Conservation (phyloP, 1,139 yeast species). For the Saccharomyces hybrid region DNA sequence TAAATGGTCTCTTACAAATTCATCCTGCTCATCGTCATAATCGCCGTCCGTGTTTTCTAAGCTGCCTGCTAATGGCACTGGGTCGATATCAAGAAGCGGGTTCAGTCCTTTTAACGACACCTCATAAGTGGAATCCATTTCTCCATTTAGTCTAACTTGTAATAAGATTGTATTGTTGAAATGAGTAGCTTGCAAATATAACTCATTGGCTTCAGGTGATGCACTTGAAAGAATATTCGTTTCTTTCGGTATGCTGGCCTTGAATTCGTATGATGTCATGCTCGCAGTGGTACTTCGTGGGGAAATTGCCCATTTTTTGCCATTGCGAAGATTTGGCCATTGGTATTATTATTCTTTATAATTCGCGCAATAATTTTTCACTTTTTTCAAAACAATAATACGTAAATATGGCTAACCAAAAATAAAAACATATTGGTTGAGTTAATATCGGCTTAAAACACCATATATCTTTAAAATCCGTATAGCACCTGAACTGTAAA, state of each 20-base stretch:
- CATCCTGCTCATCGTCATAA: conserved; percentile 15
- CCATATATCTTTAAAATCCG: background rate
- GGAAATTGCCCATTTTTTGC: background rate
- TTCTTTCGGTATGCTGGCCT: background rate
- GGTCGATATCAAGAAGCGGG: conserved; percentile 3
- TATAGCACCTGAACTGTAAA: background rate
- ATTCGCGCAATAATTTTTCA: background rate
- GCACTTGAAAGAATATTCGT: background rate
- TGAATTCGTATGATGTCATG: background rate
- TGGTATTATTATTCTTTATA: background rate
- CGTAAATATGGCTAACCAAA: background rate
- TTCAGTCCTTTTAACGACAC: conserved; percentile 23
- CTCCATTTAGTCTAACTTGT: conserved; percentile 34
- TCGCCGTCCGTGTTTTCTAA: background rate
- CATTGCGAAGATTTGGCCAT: background rate
- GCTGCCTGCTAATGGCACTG: conserved; percentile 2
- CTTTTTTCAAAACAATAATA: background rate
- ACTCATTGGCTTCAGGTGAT: background rate
- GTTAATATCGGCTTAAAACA: too few relatives aligned
- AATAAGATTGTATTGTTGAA: conserved; percentile 30
- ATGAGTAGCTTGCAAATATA: conserved; percentile 15
- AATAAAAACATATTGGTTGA: background rate
- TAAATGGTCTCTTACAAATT: conserved; percentile 18
- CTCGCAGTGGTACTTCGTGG: background rate
- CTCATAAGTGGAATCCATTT: conserved; percentile 36